Percentiles rank a stretch among this genome's conserved stretches.
phyloP scores from a whole-genome alignment of 108 stramenopile genomes.

The Parietichytrium sp. region DNA sequence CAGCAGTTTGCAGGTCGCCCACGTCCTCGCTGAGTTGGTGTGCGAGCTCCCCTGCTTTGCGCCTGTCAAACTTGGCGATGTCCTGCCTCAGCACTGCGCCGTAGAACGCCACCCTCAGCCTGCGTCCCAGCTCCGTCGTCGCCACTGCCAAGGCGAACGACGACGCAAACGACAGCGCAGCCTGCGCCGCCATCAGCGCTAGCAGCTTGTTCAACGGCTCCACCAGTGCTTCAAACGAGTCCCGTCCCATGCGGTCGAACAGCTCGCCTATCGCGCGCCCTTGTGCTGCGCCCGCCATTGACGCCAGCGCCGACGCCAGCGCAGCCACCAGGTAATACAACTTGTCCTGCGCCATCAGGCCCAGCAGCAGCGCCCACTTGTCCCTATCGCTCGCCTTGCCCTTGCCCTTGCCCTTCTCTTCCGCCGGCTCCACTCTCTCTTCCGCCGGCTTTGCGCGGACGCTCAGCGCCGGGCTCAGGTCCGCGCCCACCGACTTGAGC shows the following conservation, averaged over 20 bases:
- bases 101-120: constrained; percentile 4
- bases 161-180: constrained; percentile 28
- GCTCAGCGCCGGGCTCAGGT: no score
- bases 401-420: neutral
- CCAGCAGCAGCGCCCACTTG: constrained; percentile 16
- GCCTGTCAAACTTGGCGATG: neutral
- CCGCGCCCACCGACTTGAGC: no score
- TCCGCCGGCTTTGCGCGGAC: no score
- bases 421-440: neutral
- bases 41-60: neutral
- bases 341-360: constrained; percentile 35
- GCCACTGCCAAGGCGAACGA: constrained; percentile 27
- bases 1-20: constrained; percentile 8
- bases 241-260: constrained; percentile 9
- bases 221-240: neutral
- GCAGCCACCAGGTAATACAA: constrained; percentile 19
- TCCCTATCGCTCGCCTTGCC: neutral
- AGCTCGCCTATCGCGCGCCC: constrained; percentile 11
- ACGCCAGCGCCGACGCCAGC: neutral
- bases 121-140: constrained; percentile 4
- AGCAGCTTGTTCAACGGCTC: neutral
- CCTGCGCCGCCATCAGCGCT: neutral
- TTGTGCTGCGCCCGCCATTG: constrained; percentile 3
- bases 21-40: constrained; percentile 32
- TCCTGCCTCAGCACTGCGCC: constrained; percentile 21